phyloP scores from a whole-genome alignment of 2,329 filamentous ascomycete genomes.

The Apiospora marii region DNA sequence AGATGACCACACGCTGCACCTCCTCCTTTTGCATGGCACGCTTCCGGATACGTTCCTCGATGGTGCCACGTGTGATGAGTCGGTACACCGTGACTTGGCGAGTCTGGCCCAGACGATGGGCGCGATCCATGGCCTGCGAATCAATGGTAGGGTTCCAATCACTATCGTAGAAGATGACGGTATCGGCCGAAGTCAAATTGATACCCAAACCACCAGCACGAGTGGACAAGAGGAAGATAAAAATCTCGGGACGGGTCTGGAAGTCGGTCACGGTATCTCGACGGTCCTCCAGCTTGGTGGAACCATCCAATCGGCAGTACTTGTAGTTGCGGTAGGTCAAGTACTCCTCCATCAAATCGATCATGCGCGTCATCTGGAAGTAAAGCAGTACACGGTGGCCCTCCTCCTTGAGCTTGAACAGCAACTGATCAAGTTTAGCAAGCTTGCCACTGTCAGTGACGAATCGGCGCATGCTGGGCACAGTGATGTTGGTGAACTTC shows the following conservation, averaged over 20 bases:
- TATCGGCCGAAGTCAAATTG: constrained; percentile 95
- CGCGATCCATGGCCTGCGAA: constrained; percentile 98
- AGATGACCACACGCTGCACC: constrained; percentile 96
- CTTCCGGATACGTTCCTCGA: constrained; percentile 97
- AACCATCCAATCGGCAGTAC: constrained; percentile 95
- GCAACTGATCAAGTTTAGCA: constrained; percentile 84
- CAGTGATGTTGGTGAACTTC: constrained; percentile 87
- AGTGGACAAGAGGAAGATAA: constrained; percentile 95
- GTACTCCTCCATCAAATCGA: constrained; percentile 99
- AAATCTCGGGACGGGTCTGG: constrained; percentile 93
- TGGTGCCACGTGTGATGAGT: constrained; percentile 94
- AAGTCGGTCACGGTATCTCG: constrained; percentile 97
- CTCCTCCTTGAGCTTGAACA: constrained; percentile 89
- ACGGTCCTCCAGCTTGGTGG: constrained; percentile 95
- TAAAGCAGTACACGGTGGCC: constrained; percentile 94
- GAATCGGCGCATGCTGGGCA: constrained; percentile 96
- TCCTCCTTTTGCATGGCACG: constrained; percentile 98
- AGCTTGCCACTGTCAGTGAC: constrained; percentile 98
- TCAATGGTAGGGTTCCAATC: constrained; percentile 99
- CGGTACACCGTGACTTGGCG: constrained; percentile 96
- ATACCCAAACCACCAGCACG: constrained; percentile 98
- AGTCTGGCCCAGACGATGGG: constrained; percentile 96
- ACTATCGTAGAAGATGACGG: constrained; percentile 99
- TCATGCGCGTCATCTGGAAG: constrained; percentile 99
- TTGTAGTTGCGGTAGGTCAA: constrained; percentile 99